Base-by-base conservation (phyloP, 495 filamentous ascomycete species). In the Amorphotheca resinae region DNA sequence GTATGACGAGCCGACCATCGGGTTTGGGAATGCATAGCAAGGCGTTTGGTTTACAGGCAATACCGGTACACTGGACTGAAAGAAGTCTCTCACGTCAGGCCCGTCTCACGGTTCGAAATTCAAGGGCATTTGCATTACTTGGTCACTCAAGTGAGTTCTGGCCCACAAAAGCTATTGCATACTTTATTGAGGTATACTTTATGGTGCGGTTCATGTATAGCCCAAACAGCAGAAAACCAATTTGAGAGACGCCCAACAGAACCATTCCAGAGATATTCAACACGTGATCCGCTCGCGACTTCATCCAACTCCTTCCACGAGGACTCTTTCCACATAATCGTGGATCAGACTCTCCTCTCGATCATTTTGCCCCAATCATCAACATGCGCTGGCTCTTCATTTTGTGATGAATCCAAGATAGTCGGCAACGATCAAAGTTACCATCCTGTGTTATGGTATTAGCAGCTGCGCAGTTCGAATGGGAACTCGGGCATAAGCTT, bases 341-440 rank as follows among this genome's bases (percentile, higher is more conserved):
- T 14, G 31, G 31, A 11, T 33, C 12, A 33, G 12, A 33, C 12
- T 33, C 3, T n/a, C 16, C 31, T 15, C 12, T 12, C 4, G 12
- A 14, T 33, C 31, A 6, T 11, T 6, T 33, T 14, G 12, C 31
- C n/a, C n/a, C n/a, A n/a, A n/a, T n/a, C 25, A 28, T 28, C 25
- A 28, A 28, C n/a, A n/a, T 28, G 25, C 25, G 11, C 25, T 11
- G 25, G 25, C 9, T 15, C 5, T 21, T 52, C 58, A 75, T 59
- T 71, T 82, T 14, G 87, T 93, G 51, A 94, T 66, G 58, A 80
- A 78, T 54, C 83, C 84, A 18, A 95, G 75, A 61, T 89, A 93
- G 55, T 95, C 87, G 41, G 86, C 86, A 9, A 93, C 86, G 45
- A 93, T 86, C 49, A 94, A 68, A 3, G 87, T 93, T 33, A 93